phyloP scores from a whole-genome alignment of 371 early-diverging fungal species.

The Amoeboaphelidium occidentale region DNA sequence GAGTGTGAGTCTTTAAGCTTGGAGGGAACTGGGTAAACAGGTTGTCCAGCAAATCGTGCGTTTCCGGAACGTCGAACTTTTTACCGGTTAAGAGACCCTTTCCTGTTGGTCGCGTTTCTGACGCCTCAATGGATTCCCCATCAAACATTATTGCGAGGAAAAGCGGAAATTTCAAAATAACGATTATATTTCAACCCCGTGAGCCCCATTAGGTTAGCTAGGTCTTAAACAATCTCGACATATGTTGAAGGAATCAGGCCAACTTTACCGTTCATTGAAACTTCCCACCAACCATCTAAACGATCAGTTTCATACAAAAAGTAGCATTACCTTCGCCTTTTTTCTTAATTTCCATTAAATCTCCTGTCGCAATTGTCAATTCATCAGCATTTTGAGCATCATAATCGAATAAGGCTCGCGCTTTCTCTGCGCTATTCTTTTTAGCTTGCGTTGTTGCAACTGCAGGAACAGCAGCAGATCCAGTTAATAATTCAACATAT shows the following conservation, averaged over 20 bases:
- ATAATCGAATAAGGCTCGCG: slow-evolving; percentile 26
- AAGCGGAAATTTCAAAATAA: no score
- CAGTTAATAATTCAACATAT: not conserved
- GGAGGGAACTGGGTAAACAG: slow-evolving; percentile 8
- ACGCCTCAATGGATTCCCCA: no score
- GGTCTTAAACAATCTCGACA: not conserved
- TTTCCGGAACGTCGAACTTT: slow-evolving; percentile 9
- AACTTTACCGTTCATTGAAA: not conserved
- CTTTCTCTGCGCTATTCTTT: slow-evolving; percentile 2
- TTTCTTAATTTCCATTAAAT: slow-evolving; percentile 17
- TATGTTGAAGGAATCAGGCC: not conserved
- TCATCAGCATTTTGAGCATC: slow-evolving; percentile 16
- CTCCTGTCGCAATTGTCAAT: slow-evolving; percentile 20
- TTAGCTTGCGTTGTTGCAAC: not conserved
- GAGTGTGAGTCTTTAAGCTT: slow-evolving; percentile 27
- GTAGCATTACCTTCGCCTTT: slow-evolving; percentile 10
- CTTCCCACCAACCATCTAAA: not conserved
- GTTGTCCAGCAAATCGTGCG: slow-evolving; percentile 9
- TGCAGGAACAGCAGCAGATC: not conserved
- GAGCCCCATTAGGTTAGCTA: no score
- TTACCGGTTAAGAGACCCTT: no score
- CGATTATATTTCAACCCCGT: no score
- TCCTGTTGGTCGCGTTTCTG: no score
- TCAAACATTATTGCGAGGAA: no score
- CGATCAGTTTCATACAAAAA: no score